Percentiles rank a stretch among this genome's conserved stretches.
Conservation (phyloP, 176 grass and related monocot species). For the sorghum (Sorghum bicolor) region Sorghum_bicolor_NCBIv3 NC_012872.2:59445501-59446000, state of each 20-base stretch:
- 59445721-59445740: not conserved
- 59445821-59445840: not conserved
- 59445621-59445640: constrained; percentile 10
- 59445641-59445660: constrained; percentile 7
- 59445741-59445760: not conserved
- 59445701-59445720: not conserved
- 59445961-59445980: not conserved
- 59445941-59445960: not conserved
- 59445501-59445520: not conserved
- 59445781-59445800: not conserved
- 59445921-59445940: not conserved
- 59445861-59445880: not conserved
- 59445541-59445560: not conserved
- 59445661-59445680: constrained; percentile 23
- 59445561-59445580: not conserved
- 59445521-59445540: not conserved
- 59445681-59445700: not conserved
- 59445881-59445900: not conserved
- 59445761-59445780: not conserved
- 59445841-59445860: not conserved
- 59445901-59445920: not conserved
- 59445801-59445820: not conserved
- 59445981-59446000: too few species aligned
- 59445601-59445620: constrained; percentile 16
- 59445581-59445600: constrained; percentile 1